Evolutionary conservation across 208 protist genomes (phyloP).

Genomic region (Acanthamoeba royreba): DNA sequence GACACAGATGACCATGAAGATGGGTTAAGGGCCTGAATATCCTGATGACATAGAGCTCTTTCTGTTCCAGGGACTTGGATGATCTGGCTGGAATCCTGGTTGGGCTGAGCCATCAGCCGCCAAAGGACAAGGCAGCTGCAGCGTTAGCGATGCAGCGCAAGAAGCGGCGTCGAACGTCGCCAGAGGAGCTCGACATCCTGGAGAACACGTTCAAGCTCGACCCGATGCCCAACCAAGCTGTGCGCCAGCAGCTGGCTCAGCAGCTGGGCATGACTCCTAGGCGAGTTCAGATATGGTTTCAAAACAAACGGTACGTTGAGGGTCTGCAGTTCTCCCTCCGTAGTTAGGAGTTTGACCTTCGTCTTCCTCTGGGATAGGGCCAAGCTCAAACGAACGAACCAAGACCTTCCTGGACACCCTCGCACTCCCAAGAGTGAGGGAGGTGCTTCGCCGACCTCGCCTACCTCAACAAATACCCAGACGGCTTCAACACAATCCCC

Average conservation of each 20-base stretch:
- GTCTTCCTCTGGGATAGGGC: background rate
- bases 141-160: background rate
- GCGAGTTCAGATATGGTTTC: constrained; percentile 70
- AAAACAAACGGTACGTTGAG: constrained; percentile 55
- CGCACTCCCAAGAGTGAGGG: background rate
- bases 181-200: constrained; percentile 55
- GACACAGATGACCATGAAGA: too few species aligned
- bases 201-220: constrained; percentile 62
- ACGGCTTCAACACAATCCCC: too few species aligned
- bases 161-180: constrained; percentile 59
- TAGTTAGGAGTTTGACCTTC: background rate
- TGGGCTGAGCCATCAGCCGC: background rate
- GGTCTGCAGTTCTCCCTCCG: constrained; percentile 28
- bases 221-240: constrained; percentile 56
- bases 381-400: background rate
- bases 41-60: too few species aligned
- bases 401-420: background rate
- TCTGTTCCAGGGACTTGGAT: background rate
- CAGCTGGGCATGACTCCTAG: constrained; percentile 62
- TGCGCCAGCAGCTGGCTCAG: constrained; percentile 50
- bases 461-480: too few species aligned
- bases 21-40: too few species aligned
- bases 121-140: background rate
- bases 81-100: background rate
- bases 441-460: too few species aligned